phyloP scores from a whole-genome alignment of 2,329 filamentous ascomycete genomes.

The Ophiosphaerella korrae region DNA sequence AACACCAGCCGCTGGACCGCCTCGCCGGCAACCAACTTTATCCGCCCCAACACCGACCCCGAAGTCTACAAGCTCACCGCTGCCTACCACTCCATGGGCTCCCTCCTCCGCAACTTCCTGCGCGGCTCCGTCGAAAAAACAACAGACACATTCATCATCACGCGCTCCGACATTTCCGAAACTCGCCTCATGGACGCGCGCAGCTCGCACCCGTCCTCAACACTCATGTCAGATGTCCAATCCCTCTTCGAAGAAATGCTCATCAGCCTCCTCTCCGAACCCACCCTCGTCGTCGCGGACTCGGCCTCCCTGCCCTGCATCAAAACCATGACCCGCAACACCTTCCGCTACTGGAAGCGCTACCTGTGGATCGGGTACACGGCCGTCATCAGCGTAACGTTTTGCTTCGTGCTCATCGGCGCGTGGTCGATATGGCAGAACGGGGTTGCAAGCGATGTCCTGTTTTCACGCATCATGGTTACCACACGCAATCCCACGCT shows the following conservation, averaged over 20 bases:
- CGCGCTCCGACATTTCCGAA: conserved; percentile 42
- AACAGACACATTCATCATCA: conserved; percentile 29
- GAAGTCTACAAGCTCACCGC: conserved; percentile 39
- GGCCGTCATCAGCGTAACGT: conserved; percentile 35
- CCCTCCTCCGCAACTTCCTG: conserved; percentile 43
- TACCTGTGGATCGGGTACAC: conserved; percentile 47
- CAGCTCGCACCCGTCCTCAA: conserved; percentile 33
- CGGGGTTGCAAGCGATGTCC: conserved; percentile 43
- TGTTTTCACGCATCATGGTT: conserved; percentile 45
- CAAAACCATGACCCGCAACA: conserved; percentile 32
- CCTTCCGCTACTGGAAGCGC: conserved; percentile 38
- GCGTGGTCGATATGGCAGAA: conserved; percentile 41
- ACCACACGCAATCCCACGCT: conserved; percentile 48
- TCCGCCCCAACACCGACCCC: conserved; percentile 28
- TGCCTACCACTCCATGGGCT: conserved; percentile 40
- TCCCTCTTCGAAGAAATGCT: conserved; percentile 46
- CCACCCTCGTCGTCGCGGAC: conserved; percentile 34
- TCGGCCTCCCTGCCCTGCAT: conserved; percentile 26
- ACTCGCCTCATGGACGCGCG: conserved; percentile 37
- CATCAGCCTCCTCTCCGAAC: conserved; percentile 42
- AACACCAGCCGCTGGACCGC: conserved; percentile 21
- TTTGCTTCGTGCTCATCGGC: conserved; percentile 39
- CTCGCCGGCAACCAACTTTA: conserved; percentile 25
- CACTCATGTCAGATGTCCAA: conserved; percentile 38
- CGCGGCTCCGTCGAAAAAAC: conserved; percentile 36